Evolutionary conservation across 768 basidiomycete genomes (phyloP), one percentile per base, ranked within the genome.

Genomic region (Sarcodon aspratus): DNA sequence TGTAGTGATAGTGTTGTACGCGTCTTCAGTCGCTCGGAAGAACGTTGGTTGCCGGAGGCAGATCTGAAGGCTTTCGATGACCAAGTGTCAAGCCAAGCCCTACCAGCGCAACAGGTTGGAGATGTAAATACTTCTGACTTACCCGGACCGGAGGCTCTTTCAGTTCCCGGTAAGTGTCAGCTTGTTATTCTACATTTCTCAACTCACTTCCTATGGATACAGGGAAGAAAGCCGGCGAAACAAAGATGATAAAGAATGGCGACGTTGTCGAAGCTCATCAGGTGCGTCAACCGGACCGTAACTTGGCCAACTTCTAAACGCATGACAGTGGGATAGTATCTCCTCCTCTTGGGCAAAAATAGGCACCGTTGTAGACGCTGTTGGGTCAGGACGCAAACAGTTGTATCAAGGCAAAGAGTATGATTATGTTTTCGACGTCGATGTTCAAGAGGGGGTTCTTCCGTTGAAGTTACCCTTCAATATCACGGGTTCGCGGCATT

Each of bases 361-460:
- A 33, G 96, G 96, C 18, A 86, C 94, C 56, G 94, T 98, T 6
- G 92, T 94, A 4, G 96, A 96, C 59, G 94, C 93, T 15, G 86
- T 95, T 46, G 88, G 93, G 18, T 80, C 83, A 34, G 79, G 80
- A n/a, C 75, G 91, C 50, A 94, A 89, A 65, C 89, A 94, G 64
- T 73, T 96, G n/a, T 85, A 86, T 59, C 66, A 92, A 56, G 96
- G 96, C 13, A 83, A 84, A 60, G 95, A 98, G 66, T 99, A 94
- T 60, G 96, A 99, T 66, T 96, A 96, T 59, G 95, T 99, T n/a
- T 97, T 98, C 59, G 94, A 96, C 59, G 94, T 99, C 34, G 96
- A 98, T 59, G 84, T 97, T 27, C 76, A 90, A 59, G 95, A 96
- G 51, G 94, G 93, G 2, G 80, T 79, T 12, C 94, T 95, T 9